Evolutionary conservation across 208 protist species (phyloP), one percentile per base, ranked within the genome.

Genomic region (Paratrypanosoma confusum): DNA sequence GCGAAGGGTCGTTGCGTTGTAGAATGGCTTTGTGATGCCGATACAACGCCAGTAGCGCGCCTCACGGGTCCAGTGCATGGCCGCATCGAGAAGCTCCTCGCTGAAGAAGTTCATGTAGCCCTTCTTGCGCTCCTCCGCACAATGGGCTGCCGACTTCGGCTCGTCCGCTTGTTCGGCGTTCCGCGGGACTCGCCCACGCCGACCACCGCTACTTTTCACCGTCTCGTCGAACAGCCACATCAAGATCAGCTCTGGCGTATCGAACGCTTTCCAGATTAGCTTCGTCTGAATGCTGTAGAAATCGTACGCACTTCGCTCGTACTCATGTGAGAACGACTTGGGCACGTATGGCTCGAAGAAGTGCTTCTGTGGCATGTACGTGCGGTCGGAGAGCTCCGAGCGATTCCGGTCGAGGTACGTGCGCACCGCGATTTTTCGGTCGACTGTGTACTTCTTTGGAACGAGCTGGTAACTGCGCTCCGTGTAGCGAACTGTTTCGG

Each of bases 1-100:
- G 5, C 85, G 74, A 25, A 93, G 59, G 10, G 79, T 89, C 44
- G 57, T 58, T 29, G 67, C 74, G 56, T 90, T 61, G 40, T 81
- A 90, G 32, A 93, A 93, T 3, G 85, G 85, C 60, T 88, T 88
- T 13, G 80, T 85, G 52, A 93, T 90, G 25, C 85, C 85, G 37
- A 93, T 85, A 48, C 75, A 88, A 22, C 85, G 77, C 81, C 85
- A 93, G 65, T 90, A 93, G 33, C 85, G 76, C 6, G 63, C 54
- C 60, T 93, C 81, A 1, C 64, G 57, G 1, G 75, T 81, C 65
- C 69, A 93, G 57, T 90, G 80, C 17, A 90, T 29, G 2, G 85
- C 85, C 20, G 70, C 31, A 25, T 90, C 67, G 14, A 93, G 67
- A 38, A 89, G 76, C 16, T 58, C 61, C 22, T 53, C 55, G 23